A percentile compares a stretch with the other conserved stretches of the same genome.
phyloP scores from a whole-genome alignment of 139 green algal genomes.

The Ulvella scutata region DNA sequence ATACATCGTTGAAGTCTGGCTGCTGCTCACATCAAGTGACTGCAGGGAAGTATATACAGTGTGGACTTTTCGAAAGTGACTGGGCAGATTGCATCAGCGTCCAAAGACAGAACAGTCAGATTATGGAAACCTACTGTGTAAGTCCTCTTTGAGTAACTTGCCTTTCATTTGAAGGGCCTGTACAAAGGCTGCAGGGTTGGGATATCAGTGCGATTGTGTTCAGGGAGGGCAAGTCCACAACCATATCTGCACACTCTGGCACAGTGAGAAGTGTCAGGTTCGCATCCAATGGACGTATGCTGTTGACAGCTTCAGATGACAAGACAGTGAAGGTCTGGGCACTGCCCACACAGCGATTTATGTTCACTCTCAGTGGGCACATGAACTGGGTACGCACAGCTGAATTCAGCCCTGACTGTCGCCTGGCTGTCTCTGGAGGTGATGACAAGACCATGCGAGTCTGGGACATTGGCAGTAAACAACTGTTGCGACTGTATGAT shows the following conservation, averaged over 20 bases:
- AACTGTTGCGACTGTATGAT: slow-evolving; percentile 44
- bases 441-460: slow-evolving; percentile 61
- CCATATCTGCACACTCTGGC: slow-evolving; percentile 64
- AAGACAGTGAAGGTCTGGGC: slow-evolving; percentile 86
- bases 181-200: neutral
- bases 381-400: slow-evolving; percentile 75
- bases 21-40: neutral
- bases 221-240: slow-evolving; percentile 70
- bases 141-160: neutral
- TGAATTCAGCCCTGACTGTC: slow-evolving; percentile 52
- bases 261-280: slow-evolving; percentile 65
- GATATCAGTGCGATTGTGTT: neutral
- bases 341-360: slow-evolving; percentile 55
- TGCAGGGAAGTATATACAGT: slow-evolving; percentile 54
- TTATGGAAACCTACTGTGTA: slow-evolving; percentile 73
- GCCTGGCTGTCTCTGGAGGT: slow-evolving; percentile 53
- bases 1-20: too few relatives aligned
- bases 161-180: neutral
- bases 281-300: slow-evolving; percentile 47
- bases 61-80: slow-evolving; percentile 54
- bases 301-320: slow-evolving; percentile 66
- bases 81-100: slow-evolving; percentile 60
- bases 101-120: slow-evolving; percentile 63
- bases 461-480: slow-evolving; percentile 61
- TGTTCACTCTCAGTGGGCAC: slow-evolving; percentile 61